Evolutionary conservation across 257 asterid species (phyloP).

Genomic region (Penstemon davidsonii): DNA sequence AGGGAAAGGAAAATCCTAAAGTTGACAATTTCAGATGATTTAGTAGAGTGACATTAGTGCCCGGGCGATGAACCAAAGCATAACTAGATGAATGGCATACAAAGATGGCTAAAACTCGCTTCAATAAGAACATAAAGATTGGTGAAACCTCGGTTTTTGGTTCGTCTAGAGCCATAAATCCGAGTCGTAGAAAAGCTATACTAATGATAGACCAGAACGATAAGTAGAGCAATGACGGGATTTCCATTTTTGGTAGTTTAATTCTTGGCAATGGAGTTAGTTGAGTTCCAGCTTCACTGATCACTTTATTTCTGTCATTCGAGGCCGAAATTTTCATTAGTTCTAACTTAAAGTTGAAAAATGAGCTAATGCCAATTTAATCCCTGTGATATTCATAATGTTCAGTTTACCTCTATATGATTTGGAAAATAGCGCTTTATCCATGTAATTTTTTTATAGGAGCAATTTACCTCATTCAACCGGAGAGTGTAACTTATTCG

Average conservation of each 20-base stretch:
- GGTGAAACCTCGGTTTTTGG: neutral
- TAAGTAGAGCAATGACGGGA: constrained; percentile 26
- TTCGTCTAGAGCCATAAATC: constrained; percentile 4
- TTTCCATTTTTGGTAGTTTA: constrained; percentile 15
- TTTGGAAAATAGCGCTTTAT: too few species aligned
- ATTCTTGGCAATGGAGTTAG: too few species aligned
- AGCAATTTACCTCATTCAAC: too few species aligned
- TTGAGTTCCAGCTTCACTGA: too few species aligned
- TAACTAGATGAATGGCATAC: constrained; percentile 2
- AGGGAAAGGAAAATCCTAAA: neutral
- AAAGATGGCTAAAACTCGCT: neutral
- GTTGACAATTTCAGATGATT: neutral
- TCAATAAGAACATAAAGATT: neutral
- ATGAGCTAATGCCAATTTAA: too few species aligned
- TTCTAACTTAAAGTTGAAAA: too few species aligned
- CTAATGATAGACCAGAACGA: constrained; percentile 21
- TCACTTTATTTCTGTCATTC: neutral
- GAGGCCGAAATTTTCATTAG: neutral
- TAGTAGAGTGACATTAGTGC: neutral
- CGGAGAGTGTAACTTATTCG: too few species aligned
- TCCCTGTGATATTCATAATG: too few species aligned
- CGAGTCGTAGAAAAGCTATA: neutral
- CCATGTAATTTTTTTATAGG: too few species aligned
- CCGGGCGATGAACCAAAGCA: constrained; percentile 19
- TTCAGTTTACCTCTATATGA: too few species aligned